A percentile compares a stretch with the other conserved stretches of the same genome.
phyloP scores from a whole-genome alignment of 768 basidiomycete species.

The Leucosporidium scottii region DNA sequence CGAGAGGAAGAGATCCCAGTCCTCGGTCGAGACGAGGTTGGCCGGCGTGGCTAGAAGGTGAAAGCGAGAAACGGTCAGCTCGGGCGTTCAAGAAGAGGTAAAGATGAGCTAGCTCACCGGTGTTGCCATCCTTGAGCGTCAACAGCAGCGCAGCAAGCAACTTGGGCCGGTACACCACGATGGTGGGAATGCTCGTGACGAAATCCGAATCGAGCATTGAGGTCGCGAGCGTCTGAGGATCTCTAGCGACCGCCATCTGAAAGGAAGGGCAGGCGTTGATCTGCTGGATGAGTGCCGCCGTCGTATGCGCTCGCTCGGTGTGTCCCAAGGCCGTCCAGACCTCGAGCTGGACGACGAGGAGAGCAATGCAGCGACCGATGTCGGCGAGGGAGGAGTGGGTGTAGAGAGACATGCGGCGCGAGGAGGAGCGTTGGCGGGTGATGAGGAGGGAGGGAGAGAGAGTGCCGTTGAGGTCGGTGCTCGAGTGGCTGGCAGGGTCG shows the following conservation, averaged over 20 bases:
- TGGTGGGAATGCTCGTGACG: not conserved
- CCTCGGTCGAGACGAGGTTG: constrained; percentile 28
- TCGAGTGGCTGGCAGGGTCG: not conserved
- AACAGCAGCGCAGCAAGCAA: constrained; percentile 18
- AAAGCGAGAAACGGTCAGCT: not conserved
- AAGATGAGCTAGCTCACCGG: not conserved
- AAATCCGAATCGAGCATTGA: constrained; percentile 18
- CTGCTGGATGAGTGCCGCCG: constrained; percentile 4
- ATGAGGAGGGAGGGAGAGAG: constrained; percentile 2
- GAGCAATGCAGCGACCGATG: constrained; percentile 11
- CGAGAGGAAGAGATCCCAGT: constrained; percentile 32
- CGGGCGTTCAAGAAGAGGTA: no score
- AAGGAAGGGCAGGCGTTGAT: constrained; percentile 8
- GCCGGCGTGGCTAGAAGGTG: constrained; percentile 11
- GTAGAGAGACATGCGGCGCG: constrained; percentile 9
- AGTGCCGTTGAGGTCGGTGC: not conserved
- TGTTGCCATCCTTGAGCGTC: constrained; percentile 23
- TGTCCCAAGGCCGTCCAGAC: not conserved
- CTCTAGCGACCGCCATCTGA: constrained; percentile 11
- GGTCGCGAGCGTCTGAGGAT: constrained; percentile 7
- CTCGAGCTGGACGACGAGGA: constrained; percentile 26
- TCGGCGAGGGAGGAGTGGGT: not conserved
- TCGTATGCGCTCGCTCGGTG: not conserved
- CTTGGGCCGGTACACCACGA: constrained; percentile 11
- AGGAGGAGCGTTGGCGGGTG: constrained; percentile 10